Base-by-base conservation (phyloP, 805 yeast species). In the Phaffomyces thermotolerans region DNA sequence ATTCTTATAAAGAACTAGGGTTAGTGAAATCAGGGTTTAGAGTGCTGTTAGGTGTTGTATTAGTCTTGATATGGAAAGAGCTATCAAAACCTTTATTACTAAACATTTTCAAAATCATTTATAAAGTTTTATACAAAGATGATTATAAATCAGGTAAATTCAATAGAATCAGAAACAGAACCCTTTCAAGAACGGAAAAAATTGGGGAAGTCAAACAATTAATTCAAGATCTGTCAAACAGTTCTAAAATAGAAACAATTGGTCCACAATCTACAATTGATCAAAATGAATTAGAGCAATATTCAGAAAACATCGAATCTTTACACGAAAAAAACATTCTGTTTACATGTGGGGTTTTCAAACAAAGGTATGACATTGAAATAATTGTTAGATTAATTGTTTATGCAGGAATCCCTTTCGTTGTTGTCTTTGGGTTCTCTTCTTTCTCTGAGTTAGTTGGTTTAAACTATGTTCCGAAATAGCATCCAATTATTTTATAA, bases 331-430 rank as follows among this genome's bases (percentile, higher is more conserved):
- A 54, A 24, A 52, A 49, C 31, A 52, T 48, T 14, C 36, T 50
- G 2, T 56, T 50, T 24, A 58, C 62, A 2, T 65, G 72, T 50
- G 76, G 73, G 14, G 84, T 78, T 0, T 76, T 75, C 54, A 71
- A 70, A 45, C 73, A 78, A 3, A 71, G 90, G 39, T 81, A 82
- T 52, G 89, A 80, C 44, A 80, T 84, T 27, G 91, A 84, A 48
- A 84, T 87, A 4, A 63, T 86, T 29, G 89, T 93, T 9, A 72
- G 95, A 54, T 66, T 85, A 48, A 63, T 84, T 15, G 84, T 89
- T 1, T 91, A 91, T 63, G 81, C 85, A 1, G 98, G 98, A 0
- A 78, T 91, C 25, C 74, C 93, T 0, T 54, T 69, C 24, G 62
- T 74, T 29, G 82, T 84, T 0, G 62, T 75, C 6, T 34, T 64